Conservation (phyloP, 768 basidiomycete species). For the Symmetrospora coprosmae region DNA sequence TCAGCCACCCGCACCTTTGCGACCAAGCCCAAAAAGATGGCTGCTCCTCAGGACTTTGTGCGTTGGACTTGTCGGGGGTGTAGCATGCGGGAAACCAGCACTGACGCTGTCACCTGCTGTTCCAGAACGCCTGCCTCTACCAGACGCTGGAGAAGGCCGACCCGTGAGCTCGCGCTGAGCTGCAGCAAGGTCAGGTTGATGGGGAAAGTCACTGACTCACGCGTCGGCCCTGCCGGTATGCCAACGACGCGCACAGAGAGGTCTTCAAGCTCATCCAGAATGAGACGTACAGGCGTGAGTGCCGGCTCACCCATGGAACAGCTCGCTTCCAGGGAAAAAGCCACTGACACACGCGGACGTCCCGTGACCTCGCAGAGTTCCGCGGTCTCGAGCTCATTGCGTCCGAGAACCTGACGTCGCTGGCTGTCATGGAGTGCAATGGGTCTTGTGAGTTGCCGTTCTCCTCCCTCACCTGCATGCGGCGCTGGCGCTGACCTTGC, state of each 20-base stretch:
- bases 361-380: conserved; percentile 17
- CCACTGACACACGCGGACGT: too few species aligned
- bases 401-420: conserved; percentile 96
- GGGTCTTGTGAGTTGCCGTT: conserved; percentile 85
- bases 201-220: background rate
- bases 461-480: background rate
- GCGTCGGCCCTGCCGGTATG: too few species aligned
- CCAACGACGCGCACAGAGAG: conserved; percentile 41
- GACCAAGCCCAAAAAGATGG: too few species aligned
- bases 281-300: conserved; percentile 14
- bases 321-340: too few species aligned
- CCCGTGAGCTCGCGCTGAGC: conserved; percentile 1
- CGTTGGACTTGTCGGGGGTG: too few species aligned
- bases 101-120: too few species aligned
- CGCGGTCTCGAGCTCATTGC: conserved; percentile 78
- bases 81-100: too few species aligned
- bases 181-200: background rate
- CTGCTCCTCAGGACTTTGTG: too few species aligned
- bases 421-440: conserved; percentile 93
- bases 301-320: too few species aligned
- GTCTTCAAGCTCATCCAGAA: conserved; percentile 75
- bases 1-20: too few species aligned
- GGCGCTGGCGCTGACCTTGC: background rate
- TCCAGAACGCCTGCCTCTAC: conserved; percentile 90
- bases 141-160: conserved; percentile 45